Base-by-base conservation (phyloP, 1,284 basidiomycete genomes). In the Fomes fomentarius region DNA sequence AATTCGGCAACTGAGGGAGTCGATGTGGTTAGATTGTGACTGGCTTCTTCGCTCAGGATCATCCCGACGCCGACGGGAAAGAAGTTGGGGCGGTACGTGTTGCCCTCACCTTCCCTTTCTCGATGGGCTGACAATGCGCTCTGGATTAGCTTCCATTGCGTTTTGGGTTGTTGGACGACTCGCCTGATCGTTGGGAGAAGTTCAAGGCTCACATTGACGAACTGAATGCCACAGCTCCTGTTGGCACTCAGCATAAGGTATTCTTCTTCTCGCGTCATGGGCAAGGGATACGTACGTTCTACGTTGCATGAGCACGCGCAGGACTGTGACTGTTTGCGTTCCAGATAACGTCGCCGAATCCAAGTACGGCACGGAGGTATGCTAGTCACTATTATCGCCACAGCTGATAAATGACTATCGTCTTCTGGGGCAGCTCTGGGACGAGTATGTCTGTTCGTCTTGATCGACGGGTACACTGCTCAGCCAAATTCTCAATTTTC, bases 231-330 rank as follows among this genome's bases (percentile, higher is more conserved):
- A 61, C 69, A 0, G 74, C 78, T 1, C 67, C 73, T 5, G 56
- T 62, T 0, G 68, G 71, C 2, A 75, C 74, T 10, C 69, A 70
- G 4, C 82, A 83, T 69, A 92, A 90, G 64, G 76, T 90, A 10
- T 75, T 91, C 52, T 83, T 84, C 54, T 67, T 91, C 12, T 81
- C 81, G 3, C 74, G 91, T 57, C 90, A 93, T 60, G 91, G 91
- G 0, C 74, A 92, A 71, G 91, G 90, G 31, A 82, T 73, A 60
- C 85, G 84, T 85, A 64, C 61, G 86, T 75, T n/a, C 1, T 28
- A 12, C 17, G 11, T 51, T 38, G 58, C 51, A 25, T 34, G 47
- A 12, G 31, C 45, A 10, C 14, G 19, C 2, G 14, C 30, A 44
- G 40, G 15, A 24, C 25, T 17, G 45, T 41, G 15, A 24, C 25